Conservation (phyloP, 208 protist genomes). For the Herpetomonas tarakana region DNA sequence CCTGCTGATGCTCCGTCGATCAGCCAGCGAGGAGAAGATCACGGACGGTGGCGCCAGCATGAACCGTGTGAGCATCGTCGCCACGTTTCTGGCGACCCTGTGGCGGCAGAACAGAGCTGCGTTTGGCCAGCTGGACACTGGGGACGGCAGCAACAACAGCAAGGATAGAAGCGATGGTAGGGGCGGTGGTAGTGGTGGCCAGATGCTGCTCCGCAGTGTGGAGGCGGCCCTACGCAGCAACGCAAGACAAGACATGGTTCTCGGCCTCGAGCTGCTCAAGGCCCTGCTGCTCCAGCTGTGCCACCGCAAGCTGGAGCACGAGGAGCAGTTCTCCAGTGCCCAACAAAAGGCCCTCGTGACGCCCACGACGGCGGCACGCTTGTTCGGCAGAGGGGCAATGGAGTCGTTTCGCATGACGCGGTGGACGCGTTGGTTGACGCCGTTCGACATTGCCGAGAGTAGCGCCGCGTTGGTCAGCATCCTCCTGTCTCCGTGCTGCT, state of each 20-base stretch:
- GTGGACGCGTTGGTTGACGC: slow-evolving; percentile 36
- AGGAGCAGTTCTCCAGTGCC: slow-evolving; percentile 59
- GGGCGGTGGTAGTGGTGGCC: slow-evolving; percentile 21
- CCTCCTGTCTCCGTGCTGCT: not conserved
- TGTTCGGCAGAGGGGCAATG: slow-evolving; percentile 56
- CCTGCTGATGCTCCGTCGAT: slow-evolving; percentile 39
- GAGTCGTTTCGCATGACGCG: slow-evolving; percentile 60
- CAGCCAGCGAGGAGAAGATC: slow-evolving; percentile 42
- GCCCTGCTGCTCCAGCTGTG: slow-evolving; percentile 48
- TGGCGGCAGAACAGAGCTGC: slow-evolving; percentile 48
- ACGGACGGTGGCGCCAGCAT: slow-evolving; percentile 16
- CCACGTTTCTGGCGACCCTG: slow-evolving; percentile 48
- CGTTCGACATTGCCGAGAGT: not conserved
- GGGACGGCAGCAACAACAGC: not conserved
- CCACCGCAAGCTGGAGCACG: slow-evolving; percentile 50
- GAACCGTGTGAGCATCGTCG: slow-evolving; percentile 46
- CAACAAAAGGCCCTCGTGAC: slow-evolving; percentile 47
- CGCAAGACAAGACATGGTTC: slow-evolving; percentile 33
- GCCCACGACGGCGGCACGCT: slow-evolving; percentile 31
- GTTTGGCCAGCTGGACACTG: slow-evolving; percentile 13
- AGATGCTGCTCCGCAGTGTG: slow-evolving; percentile 42
- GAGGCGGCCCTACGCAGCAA: slow-evolving; percentile 59
- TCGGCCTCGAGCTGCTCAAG: slow-evolving; percentile 63
- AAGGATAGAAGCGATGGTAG: not conserved
- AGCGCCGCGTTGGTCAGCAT: not conserved